Conservation (phyloP, 768 basidiomycete genomes). For the Russula ochroleuca region DNA sequence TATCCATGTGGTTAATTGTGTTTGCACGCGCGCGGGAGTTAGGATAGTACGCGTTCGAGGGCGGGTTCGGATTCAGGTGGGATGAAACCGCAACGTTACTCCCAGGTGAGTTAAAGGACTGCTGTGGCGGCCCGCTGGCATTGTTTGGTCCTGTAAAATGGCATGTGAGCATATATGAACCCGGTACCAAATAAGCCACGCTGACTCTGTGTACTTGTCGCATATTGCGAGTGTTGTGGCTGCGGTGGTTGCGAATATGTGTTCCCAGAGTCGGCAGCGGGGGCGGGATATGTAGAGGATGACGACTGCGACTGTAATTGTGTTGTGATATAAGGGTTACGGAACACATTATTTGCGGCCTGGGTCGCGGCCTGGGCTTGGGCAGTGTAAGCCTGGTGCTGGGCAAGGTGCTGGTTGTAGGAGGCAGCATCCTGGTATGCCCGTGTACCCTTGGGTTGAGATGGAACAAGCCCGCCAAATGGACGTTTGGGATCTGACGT, state of each 20-base stretch:
- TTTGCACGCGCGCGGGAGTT: constrained; percentile 75
- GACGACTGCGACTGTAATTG: constrained; percentile 35
- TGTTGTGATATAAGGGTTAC: constrained; percentile 76
- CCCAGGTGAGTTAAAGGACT: constrained; percentile 18
- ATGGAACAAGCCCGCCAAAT: constrained; percentile 88
- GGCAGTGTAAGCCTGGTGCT: constrained; percentile 90
- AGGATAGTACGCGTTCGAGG: constrained; percentile 66
- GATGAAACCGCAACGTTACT: constrained; percentile 22
- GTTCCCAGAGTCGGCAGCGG: constrained; percentile 33
- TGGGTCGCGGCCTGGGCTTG: constrained; percentile 75
- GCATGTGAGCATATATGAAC: constrained; percentile 49
- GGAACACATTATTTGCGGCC: constrained; percentile 60
- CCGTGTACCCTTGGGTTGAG: constrained; percentile 79
- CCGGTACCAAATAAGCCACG: constrained; percentile 38
- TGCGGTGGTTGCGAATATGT: constrained; percentile 23
- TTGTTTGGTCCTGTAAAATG: constrained; percentile 38
- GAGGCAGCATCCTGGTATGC: constrained; percentile 89
- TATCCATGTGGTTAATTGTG: constrained; percentile 88
- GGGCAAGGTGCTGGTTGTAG: constrained; percentile 91
- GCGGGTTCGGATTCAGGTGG: constrained; percentile 46
- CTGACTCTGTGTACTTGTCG: constrained; percentile 31
- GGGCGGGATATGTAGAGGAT: constrained; percentile 31
- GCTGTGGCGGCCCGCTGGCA: constrained; percentile 29
- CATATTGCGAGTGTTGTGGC: constrained; percentile 30
- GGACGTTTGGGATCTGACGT: constrained; percentile 73